phyloP scores from a whole-genome alignment of 495 filamentous ascomycete species.

The Penicillium subrubescens region DNA sequence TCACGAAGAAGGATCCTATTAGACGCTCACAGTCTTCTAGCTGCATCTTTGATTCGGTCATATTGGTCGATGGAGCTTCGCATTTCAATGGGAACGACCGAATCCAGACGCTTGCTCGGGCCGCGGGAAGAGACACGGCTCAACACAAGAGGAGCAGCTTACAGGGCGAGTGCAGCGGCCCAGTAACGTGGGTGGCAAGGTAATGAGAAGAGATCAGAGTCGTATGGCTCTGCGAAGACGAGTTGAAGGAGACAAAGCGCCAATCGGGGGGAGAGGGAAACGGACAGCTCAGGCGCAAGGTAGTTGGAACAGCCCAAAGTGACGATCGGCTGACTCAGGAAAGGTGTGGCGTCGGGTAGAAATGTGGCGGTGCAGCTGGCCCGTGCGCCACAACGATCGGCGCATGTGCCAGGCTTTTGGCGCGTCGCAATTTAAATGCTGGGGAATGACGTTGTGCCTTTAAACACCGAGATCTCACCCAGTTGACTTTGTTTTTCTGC shows the following conservation, averaged over 20 bases:
- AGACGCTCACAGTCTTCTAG: slow-evolving; percentile 80
- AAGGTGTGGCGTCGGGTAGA: background rate
- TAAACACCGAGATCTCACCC: background rate
- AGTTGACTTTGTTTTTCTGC: slow-evolving; percentile 1
- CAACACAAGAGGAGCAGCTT: slow-evolving; percentile 32
- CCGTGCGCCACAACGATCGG: slow-evolving; percentile 9
- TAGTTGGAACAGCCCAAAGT: slow-evolving; percentile 19
- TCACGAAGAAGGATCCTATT: slow-evolving; percentile 8
- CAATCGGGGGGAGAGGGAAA: slow-evolving; percentile 16
- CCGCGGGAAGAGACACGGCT: slow-evolving; percentile 24
- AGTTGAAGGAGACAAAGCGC: slow-evolving; percentile 7
- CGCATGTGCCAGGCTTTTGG: slow-evolving; percentile 16
- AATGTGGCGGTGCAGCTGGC: slow-evolving; percentile 3
- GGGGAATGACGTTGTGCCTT: slow-evolving; percentile 17
- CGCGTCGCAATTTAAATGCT: background rate
- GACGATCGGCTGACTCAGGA: slow-evolving; percentile 28
- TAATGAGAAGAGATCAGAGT: background rate
- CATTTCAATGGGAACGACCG: slow-evolving; percentile 45
- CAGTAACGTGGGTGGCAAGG: slow-evolving; percentile 21
- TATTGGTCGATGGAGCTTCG: slow-evolving; percentile 50
- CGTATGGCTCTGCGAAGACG: slow-evolving; percentile 6
- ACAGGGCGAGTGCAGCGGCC: slow-evolving; percentile 35
- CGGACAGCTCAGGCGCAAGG: slow-evolving; percentile 5
- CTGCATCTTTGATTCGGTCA: slow-evolving; percentile 79
- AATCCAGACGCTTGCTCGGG: slow-evolving; percentile 26